Base-by-base conservation (phyloP, 73 alveolate genomes). In the Tetrahymena malaccensis region DNA sequence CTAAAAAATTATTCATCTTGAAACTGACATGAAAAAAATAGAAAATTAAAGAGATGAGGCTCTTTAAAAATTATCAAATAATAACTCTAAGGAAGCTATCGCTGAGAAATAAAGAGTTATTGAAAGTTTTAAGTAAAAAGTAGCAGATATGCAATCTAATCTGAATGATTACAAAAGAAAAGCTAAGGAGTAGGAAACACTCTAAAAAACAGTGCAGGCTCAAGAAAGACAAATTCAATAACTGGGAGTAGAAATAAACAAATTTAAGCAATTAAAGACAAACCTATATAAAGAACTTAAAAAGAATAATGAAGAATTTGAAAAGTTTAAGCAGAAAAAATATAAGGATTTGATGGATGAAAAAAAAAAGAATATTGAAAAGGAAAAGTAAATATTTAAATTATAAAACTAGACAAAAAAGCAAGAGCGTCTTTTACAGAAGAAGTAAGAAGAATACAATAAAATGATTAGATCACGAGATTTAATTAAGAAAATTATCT, bases 261-360 rank as follows among this genome's bases (percentile, higher is more conserved):
- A 95, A 84, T 96, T 97, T 94, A 97, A 96, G 85, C 57, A 95
- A 10, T 97, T 97, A 27, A 97, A 96, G 94, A 97, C 95, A 6
- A 93, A 94, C 9, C 94, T 97, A 34, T 43, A 85, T 55, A 97
- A 95, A 95, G 96, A 94, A 56, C 94, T 97, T 70, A 97, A 97
- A 94, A 98, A 97, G 93, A 98, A 97, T 93, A 57, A 94, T n/a
- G 98, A 97, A 56, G 93, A 94, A 85, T 96, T 94, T 94, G 94
- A 95, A 33, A 97, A 97, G 43, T 97, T 97, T 97, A 97, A 97
- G 96, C 44, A 93, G 43, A 96, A 95, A 13, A 94, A 96, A 31
- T 96, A 93, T 17, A 97, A 97, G 89, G 98, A 97, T 94, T 56
- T 97, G 0, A 94, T 97, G 96, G 56, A 57, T 27, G 94, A 95